phyloP scores from a whole-genome alignment of 768 basidiomycete genomes.

The Auricularia cornea region DNA sequence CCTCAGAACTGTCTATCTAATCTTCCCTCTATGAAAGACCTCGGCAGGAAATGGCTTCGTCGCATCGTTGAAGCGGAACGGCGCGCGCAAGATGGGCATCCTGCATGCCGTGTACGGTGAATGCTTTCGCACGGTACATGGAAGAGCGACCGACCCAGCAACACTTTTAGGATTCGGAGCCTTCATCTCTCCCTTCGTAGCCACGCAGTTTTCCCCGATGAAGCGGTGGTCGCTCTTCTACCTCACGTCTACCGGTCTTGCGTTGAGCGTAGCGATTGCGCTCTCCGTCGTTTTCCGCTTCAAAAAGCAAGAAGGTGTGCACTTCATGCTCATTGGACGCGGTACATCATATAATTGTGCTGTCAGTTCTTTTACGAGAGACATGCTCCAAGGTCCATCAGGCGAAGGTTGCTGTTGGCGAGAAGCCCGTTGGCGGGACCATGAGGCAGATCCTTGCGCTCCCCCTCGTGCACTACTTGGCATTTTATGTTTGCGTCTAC shows the following conservation, averaged over 20 bases:
- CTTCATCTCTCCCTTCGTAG: neutral
- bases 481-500: conserved; percentile 57
- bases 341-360: neutral
- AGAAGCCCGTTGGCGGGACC: neutral
- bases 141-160: neutral
- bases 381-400: neutral
- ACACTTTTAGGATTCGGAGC: neutral
- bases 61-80: neutral
- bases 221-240: neutral
- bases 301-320: neutral
- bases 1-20: too few relatives aligned
- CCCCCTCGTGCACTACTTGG: conserved; percentile 51
- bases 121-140: neutral
- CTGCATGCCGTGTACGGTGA: neutral
- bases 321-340: neutral
- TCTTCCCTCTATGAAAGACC: neutral
- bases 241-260: neutral
- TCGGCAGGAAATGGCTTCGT: neutral
- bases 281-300: neutral
- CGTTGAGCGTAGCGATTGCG: neutral
- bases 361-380: neutral
- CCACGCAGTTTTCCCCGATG: neutral
- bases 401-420: neutral
- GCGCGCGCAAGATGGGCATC: neutral
- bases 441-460: conserved; percentile 38